Evolutionary conservation across 495 filamentous ascomycete genomes (phyloP), one percentile per base, ranked within the genome.

Genomic region (Daldinia concentrica): DNA sequence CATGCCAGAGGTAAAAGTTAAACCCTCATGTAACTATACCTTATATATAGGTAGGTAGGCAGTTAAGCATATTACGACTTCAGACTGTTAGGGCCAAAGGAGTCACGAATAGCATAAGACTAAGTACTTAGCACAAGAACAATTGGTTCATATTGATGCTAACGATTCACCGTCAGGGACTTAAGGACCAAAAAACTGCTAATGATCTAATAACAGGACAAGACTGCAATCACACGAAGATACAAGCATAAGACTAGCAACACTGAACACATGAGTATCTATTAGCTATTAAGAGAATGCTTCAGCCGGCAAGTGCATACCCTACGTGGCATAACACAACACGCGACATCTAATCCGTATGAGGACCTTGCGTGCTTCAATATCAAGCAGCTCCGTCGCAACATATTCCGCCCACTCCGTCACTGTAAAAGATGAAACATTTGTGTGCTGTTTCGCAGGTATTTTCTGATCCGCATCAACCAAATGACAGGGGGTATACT

Each of bases 221-320:
- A 39, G 32, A 22, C 17, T 45, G 8, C 32, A 1, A 68, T 43
- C 37, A 55, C 48, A 26, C n/a, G n/a, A 62, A 22, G 4, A n/a
- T 8, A 36, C 36, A 64, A 36, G 26, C 27, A 34, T 6, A 55
- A 26, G 26, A 26, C 43, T 68, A 59, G 22, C 56, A 62, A 65
- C 61, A 61, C 71, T 68, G 58, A 78, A 78, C 66, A 69, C 74
- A 67, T 66, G 71, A 67, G 71, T 70, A 70, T 78, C 71, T 76
- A 78, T 78, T 78, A 78, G 76, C 76, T 78, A 78, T 78, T 78
- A 78, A 74, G 74, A 74, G 65, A 72, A 68, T 73, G 75, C 72
- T 75, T 74, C 68, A 65, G 69, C 54, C 72, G 66, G 58, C 62
- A 30, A 57, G 43, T 27, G 60, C 37, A 68, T 22, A 57, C 71